These are phyloP conservation scores for Dendrobium huoshanense DNA, from an alignment of 106 monocot species.

Conservation along the genomic window DNA sequence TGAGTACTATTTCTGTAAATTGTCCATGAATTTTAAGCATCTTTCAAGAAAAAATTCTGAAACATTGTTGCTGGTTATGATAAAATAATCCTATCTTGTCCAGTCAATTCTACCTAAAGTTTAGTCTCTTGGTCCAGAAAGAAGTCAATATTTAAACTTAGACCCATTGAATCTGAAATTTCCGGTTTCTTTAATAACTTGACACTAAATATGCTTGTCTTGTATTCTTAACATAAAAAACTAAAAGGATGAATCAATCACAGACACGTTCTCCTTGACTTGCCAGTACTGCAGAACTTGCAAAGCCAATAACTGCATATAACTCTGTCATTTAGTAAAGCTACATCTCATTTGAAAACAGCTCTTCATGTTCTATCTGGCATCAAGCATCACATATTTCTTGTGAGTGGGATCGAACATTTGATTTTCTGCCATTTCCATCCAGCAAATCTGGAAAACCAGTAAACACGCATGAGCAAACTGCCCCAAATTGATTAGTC, in stretches of 20 bases:
- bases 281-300: background rate
- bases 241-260: background rate
- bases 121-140: background rate
- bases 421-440: background rate
- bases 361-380: no score
- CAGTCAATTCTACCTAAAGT: background rate
- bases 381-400: background rate
- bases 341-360: no score
- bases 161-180: background rate
- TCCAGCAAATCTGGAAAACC: background rate
- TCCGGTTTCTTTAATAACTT: background rate
- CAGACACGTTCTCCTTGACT: background rate
- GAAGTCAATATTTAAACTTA: no score
- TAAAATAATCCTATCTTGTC: background rate
- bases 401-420: background rate
- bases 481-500: no score
- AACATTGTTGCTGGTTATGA: background rate
- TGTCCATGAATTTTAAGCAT: no score
- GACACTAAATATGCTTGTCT: background rate
- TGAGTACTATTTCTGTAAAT: no score
- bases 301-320: background rate
- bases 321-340: background rate
- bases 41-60: background rate
- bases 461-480: no score
- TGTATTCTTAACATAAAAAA: background rate